These are phyloP conservation scores for Dispira parvispora DNA, from an alignment of 192 early-diverging fungal genomes.

Conservation along the genomic window DNA sequence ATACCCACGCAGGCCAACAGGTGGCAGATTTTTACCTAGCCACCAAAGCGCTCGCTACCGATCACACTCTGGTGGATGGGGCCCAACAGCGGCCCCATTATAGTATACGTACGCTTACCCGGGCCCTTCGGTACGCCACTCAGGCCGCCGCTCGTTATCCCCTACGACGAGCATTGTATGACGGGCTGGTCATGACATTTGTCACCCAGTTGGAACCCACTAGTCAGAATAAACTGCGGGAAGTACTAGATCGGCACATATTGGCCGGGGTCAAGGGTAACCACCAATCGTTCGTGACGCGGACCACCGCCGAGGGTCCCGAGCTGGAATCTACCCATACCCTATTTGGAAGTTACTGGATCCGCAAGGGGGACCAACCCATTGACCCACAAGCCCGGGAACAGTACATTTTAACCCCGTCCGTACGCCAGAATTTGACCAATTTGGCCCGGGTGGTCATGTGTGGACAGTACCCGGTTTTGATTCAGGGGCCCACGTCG, in stretches of 20 bases:
- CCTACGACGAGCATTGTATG: conserved; percentile 68
- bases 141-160: conserved; percentile 58
- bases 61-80: conserved; percentile 74
- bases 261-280: conserved; percentile 36
- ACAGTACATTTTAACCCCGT: conserved; percentile 70
- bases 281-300: neutral
- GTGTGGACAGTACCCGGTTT: conserved; percentile 75
- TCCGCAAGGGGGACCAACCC: conserved; percentile 8
- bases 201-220: conserved; percentile 66
- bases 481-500: conserved; percentile 97
- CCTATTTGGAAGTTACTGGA: neutral
- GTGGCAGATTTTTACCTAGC: conserved; percentile 71
- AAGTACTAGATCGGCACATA: conserved; percentile 38
- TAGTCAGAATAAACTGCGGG: conserved; percentile 36
- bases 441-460: conserved; percentile 83
- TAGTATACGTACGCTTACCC: conserved; percentile 80
- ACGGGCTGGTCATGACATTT: conserved; percentile 94
- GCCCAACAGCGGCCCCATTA: conserved; percentile 76
- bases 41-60: conserved; percentile 47
- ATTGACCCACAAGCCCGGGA: conserved; percentile 5
- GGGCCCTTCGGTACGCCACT: conserved; percentile 66
- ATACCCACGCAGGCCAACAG: conserved; percentile 37
- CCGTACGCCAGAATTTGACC: conserved; percentile 70
- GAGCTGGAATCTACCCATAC: neutral
- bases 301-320: neutral